Percentiles rank a stretch among this genome's conserved stretches.
phyloP scores from a whole-genome alignment of 495 filamentous ascomycete genomes.

The Hyaloscypha bicolor region DNA sequence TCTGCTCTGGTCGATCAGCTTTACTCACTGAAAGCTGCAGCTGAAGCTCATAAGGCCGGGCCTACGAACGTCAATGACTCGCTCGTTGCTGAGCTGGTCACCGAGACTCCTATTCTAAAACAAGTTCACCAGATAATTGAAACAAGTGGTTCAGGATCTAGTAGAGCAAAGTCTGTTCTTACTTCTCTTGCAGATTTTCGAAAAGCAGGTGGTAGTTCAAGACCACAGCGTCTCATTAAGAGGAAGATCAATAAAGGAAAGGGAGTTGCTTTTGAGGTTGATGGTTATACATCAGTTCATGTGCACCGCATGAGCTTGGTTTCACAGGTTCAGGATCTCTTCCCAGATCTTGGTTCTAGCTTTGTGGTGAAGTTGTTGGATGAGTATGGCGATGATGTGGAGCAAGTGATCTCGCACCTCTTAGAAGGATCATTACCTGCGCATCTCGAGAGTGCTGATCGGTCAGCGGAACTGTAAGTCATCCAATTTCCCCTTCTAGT shows the following conservation, averaged over 20 bases:
- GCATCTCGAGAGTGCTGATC: conserved; percentile 57
- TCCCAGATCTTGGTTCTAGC: conserved; percentile 82
- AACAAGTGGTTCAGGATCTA: conserved; percentile 37
- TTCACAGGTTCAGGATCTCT: conserved; percentile 87
- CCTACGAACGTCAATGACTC: conserved; percentile 53
- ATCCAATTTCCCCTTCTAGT: neutral
- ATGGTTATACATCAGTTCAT: conserved; percentile 55
- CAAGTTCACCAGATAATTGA: conserved; percentile 50
- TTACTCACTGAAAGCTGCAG: conserved; percentile 73
- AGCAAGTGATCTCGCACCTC: conserved; percentile 79
- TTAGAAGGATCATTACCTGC: conserved; percentile 79
- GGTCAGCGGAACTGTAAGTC: conserved; percentile 54
- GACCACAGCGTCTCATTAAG: conserved; percentile 50
- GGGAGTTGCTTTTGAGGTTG: conserved; percentile 48
- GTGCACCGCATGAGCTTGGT: conserved; percentile 82
- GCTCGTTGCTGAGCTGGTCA: conserved; percentile 64
- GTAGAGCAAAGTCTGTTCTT: conserved; percentile 61
- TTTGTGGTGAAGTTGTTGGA: conserved; percentile 82
- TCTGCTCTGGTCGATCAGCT: conserved; percentile 78
- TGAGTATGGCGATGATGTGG: conserved; percentile 74
- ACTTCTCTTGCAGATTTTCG: conserved; percentile 55
- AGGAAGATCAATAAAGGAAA: conserved; percentile 61
- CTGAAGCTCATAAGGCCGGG: conserved; percentile 56
- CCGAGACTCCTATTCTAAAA: conserved; percentile 58
- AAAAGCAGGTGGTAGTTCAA: conserved; percentile 51